Base-by-base conservation (phyloP, 225 moss, liverwort and hornwort species). In the Ulota crispa region DNA sequence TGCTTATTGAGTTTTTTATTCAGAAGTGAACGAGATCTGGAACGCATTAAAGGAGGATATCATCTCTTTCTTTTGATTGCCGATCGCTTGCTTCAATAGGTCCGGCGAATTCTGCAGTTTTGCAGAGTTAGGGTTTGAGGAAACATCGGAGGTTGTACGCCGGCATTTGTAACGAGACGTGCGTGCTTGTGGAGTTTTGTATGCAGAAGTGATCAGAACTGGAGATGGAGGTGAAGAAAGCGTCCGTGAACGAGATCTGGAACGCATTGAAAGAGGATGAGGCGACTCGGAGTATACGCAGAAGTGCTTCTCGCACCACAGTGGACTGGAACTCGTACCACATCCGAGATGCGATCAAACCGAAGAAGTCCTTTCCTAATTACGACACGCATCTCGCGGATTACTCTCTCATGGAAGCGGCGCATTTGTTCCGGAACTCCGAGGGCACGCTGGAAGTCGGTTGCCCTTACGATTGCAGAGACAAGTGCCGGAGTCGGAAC, bases 271-370 rank as follows among this genome's bases (percentile, higher is more conserved):
- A 91, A 72, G 70, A 83, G 66, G 88, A 86, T 63, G 91, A 87
- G 69, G 83, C 83, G 2, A 70, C 64, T 36, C 82, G 79, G 41
- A 85, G 61, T 47, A 73, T 84, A n/a, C 85, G 72, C 64, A 53
- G 60, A n/a, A 83, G 61, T 43, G 81, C 81, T 19, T 45, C 81
- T 19, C 79, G 87, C 61, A 87, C 72, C 20, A 83, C 76, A 6
- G 82, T 88, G 57, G 85, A 89, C 62, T 91, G 91, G 91, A 91
- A 91, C 63, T 91, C 89, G 37, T 89, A 89, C 73, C 91, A 91
- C 70, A 91, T 89, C 23, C 81, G 85, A 21, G 91, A 91, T 70
- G 91, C 87, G 5, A 67, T 89, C 54, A 91, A 89, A 32, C 91
- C 89, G 9, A 91, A 87, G 85, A 88, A 79, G 34, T 26, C 27